Evolutionary conservation across 2,329 filamentous ascomycete species (phyloP), one percentile per base, ranked within the genome.

Genomic region (Hypoxylon sp.): DNA sequence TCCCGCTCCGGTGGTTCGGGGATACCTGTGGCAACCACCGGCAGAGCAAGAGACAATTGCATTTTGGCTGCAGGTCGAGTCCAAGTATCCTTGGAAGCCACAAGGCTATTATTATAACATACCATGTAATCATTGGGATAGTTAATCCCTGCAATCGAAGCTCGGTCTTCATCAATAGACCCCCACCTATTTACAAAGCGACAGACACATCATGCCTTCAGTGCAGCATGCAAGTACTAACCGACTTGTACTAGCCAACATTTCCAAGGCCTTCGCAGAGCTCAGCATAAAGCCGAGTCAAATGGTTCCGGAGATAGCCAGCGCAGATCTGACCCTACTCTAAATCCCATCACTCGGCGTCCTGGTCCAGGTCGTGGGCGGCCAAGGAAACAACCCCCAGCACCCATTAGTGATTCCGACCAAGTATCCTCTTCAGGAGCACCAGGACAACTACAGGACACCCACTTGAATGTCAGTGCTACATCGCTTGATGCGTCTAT

Each of bases 291-390:
- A 73, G 75, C 80, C 17, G 86, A 87, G 17, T 59, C 78, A 4
- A 80, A 79, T 64, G 79, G 81, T 7, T 61, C 74, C 21, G 49
- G 68, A 9, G 81, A 83, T 19, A 79, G 67, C 45, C 70, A 80
- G 21, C 77, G 80, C 45, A 82, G 79, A 63, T 43, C 79, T 60
- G 86, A 89, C 72, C 87, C 87, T 7, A 84, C 83, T 0, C 58
- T 80, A 68, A 88, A 89, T 63, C 87, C 87, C 55, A 88, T 89
- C 72, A 89, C 86, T n/a, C 82, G 87, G 14, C 82, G 87, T 25
- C 87, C 87, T 3, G 87, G 87, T 0, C 87, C 87, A 2, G 86
- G 87, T 11, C 82, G 87, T 48, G 85, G 86, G 1, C 81, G 87
- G 5, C 84, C 85, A 0, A 80, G 82, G 58, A 89, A 88, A 74